Conservation (phyloP, 495 filamentous ascomycete species). For the Elasticomyces elasticus region DNA sequence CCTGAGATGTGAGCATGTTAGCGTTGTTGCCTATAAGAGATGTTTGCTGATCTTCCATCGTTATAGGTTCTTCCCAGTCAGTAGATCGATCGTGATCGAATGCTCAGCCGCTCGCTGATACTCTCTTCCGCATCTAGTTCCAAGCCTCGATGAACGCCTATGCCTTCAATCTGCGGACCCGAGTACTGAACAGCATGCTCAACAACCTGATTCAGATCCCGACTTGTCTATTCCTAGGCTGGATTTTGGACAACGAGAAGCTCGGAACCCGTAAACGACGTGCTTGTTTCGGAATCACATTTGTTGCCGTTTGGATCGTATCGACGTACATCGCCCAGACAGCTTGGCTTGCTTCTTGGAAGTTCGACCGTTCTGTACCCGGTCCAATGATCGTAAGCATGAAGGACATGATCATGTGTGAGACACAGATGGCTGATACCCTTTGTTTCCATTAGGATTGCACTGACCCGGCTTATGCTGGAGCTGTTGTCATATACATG, state of each 20-base stretch:
- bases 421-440: no score
- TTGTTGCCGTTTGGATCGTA: not conserved
- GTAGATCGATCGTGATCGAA: no score
- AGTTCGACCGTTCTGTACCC: conserved; percentile 4
- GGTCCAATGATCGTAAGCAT: conserved; percentile 10
- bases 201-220: conserved; percentile 13
- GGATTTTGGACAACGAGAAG: conserved; percentile 7
- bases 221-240: conserved; percentile 1
- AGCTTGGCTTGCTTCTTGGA: conserved; percentile 4
- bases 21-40: not conserved
- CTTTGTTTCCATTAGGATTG: no score
- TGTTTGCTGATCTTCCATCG: not conserved
- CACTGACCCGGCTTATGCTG: conserved; percentile 8
- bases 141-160: conserved; percentile 12
- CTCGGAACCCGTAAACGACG: conserved; percentile 8
- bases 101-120: no score
- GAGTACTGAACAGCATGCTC: conserved; percentile 8
- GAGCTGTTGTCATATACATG: conserved; percentile 7
- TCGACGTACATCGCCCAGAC: conserved; percentile 2
- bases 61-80: conserved; percentile 2
- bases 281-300: conserved; percentile 2
- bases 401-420: no score
- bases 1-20: not conserved
- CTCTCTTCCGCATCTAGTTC: no score
- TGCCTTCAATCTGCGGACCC: conserved; percentile 11